phyloP scores from a whole-genome alignment of 768 basidiomycete genomes.

The Plicaturopsis crispa region DNA sequence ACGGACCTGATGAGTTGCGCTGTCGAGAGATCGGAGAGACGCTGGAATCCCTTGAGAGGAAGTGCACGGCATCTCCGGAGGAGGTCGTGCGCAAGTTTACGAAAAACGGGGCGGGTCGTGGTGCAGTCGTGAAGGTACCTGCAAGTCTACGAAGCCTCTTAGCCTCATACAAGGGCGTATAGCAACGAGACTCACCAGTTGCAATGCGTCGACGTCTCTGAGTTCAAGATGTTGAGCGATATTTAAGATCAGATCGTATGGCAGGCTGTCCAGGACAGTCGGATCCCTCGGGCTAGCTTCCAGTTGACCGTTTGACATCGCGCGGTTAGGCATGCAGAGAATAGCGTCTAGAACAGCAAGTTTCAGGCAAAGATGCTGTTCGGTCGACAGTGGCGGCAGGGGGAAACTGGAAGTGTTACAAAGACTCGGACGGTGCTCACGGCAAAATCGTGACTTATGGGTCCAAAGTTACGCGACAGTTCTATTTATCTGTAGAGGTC shows the following conservation, averaged over 20 bases:
- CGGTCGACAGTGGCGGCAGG: no score
- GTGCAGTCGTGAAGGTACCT: conserved; percentile 53
- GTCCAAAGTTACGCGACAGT: no score
- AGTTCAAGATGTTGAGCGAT: conserved; percentile 56
- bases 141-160: conserved; percentile 38
- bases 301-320: no score
- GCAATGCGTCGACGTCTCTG: conserved; percentile 51
- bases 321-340: no score
- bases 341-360: no score
- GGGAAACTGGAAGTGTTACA: no score
- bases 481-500: no score
- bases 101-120: conserved; percentile 61
- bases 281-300: no score
- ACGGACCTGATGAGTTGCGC: conserved; percentile 55
- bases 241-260: conserved; percentile 66
- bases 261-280: conserved; percentile 37
- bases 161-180: not conserved
- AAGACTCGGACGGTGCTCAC: no score
- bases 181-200: conserved; percentile 40
- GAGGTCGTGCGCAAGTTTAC: conserved; percentile 52
- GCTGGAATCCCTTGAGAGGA: conserved; percentile 63
- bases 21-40: conserved; percentile 57
- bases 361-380: no score
- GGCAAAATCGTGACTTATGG: no score
- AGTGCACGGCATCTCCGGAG: conserved; percentile 61